Evolutionary conservation across 2,329 filamentous ascomycete genomes (phyloP).

Genomic region (Kalaharituber pfeilii): DNA sequence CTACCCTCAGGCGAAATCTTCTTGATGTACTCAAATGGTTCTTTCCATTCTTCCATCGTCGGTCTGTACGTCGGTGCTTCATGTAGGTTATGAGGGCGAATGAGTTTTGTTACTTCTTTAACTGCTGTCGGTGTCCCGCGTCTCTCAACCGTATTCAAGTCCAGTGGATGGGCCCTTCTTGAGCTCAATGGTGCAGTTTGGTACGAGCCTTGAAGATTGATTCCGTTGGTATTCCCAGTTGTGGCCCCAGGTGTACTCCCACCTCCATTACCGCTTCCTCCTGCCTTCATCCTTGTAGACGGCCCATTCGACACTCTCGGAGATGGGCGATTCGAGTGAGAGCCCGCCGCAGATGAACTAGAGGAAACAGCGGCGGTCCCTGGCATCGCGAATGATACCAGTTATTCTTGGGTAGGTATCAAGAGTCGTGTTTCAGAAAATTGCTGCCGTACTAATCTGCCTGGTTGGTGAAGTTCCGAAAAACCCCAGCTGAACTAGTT

Average conservation of each 20-base stretch:
- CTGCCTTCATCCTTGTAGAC: not conserved
- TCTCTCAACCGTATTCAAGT: slow-evolving; percentile 78
- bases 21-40: slow-evolving; percentile 82
- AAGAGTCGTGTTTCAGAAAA: not conserved
- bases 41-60: slow-evolving; percentile 83
- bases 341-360: not conserved
- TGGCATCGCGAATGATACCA: not conserved
- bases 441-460: too few species aligned
- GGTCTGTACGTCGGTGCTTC: slow-evolving; percentile 85
- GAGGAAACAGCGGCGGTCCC: not conserved
- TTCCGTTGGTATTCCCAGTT: slow-evolving; percentile 18
- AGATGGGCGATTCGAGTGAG: not conserved
- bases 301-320: not conserved
- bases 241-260: not conserved
- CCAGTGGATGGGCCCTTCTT: slow-evolving; percentile 50
- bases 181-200: slow-evolving; percentile 39
- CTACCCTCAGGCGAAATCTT: slow-evolving; percentile 76
- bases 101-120: slow-evolving; percentile 58
- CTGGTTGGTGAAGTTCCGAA: not conserved
- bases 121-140: slow-evolving; percentile 63
- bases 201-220: slow-evolving; percentile 29
- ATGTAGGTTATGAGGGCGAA: slow-evolving; percentile 64
- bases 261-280: not conserved
- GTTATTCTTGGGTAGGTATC: not conserved
- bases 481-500: not conserved